Conservation (phyloP, 2,329 filamentous ascomycete species). For the Aspergillus ibericus region DNA sequence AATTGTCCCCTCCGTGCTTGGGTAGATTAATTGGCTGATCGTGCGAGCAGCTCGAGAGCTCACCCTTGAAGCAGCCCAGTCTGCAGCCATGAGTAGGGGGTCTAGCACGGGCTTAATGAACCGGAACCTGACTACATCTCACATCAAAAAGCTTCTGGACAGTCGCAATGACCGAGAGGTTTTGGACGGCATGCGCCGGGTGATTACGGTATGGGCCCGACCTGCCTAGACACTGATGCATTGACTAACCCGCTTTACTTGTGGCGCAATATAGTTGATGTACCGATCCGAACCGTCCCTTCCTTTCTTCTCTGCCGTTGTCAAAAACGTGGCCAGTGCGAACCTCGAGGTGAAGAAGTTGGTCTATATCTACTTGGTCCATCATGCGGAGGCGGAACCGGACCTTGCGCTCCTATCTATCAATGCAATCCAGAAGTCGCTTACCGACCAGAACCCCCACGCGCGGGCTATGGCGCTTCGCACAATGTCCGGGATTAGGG, state of each 20-base stretch:
- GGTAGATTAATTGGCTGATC: constrained; percentile 21
- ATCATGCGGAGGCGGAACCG: constrained; percentile 93
- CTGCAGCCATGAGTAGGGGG: constrained; percentile 62
- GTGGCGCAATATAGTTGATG: constrained; percentile 69
- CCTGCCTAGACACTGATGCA: constrained; percentile 2
- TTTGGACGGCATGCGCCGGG: constrained; percentile 82
- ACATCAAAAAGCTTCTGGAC: constrained; percentile 93
- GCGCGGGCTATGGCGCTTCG: constrained; percentile 88
- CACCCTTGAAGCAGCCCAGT: constrained; percentile 93
- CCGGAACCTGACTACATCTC: constrained; percentile 69
- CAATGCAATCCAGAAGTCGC: constrained; percentile 97
- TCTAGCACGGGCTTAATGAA: constrained; percentile 59
- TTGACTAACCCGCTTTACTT: constrained; percentile 17
- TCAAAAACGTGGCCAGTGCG: constrained; percentile 95
- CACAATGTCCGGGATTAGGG: constrained; percentile 96
- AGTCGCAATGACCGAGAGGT: constrained; percentile 91
- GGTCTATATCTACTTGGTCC: constrained; percentile 96
- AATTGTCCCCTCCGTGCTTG: constrained; percentile 4
- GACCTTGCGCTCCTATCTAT: constrained; percentile 94
- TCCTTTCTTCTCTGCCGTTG: constrained; percentile 93
- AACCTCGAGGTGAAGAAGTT: constrained; percentile 96
- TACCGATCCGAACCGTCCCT: constrained; percentile 86
- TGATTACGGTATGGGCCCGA: constrained; percentile 68
- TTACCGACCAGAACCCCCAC: constrained; percentile 88
- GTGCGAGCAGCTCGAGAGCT: constrained; percentile 77